Base-by-base conservation (phyloP, 805 yeast genomes). In the Metschnikowia matae region DNA sequence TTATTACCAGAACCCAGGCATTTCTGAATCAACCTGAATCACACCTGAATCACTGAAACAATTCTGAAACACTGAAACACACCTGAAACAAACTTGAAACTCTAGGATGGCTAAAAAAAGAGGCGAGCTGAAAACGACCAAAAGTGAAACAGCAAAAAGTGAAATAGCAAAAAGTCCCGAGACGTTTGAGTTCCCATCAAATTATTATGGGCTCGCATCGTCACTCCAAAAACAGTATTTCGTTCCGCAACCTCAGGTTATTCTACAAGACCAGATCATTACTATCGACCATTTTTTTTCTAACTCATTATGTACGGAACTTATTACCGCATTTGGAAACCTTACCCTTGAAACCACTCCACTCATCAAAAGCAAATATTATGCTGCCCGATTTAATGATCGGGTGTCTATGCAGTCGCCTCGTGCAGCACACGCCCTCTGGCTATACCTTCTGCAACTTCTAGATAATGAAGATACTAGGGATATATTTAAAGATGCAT, bases 311-410 rank as follows among this genome's bases (percentile, higher is more conserved):
- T 75, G 81, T 57, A 57, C 66, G 44, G 78, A 73, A 37, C 51
- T 77, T 44, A 70, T 77, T 11, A 51, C 56, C 15, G 63, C 70
- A 3, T 67, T 74, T 39, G 44, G 49, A 4, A 44, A 44, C 6
- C 52, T 55, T 44, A 34, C 38, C 20, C 40, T 80, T 15, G 79
- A 69, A 50, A 79, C 82, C 0, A 80, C 83, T 0, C 83, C 80
- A 2, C 51, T 73, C 48, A 61, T 71, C 8, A 78, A 78, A 51
- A 72, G 78, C 33, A 78, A 70, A 53, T 75, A 71, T 10, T 82
- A 80, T 54, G 87, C 87, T 2, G 79, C 80, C 0, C 64, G 87
- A 36, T 73, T 72, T 40, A 83, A 83, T 55, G 87, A 82, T 55
- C 61, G 87, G 21, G 66, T 70, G 2, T 61, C 72, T 5, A 52